These are phyloP conservation scores for Telfairia occidentalis DNA, from an alignment of 331 rosid genomes.

Conservation along the genomic window DNA sequence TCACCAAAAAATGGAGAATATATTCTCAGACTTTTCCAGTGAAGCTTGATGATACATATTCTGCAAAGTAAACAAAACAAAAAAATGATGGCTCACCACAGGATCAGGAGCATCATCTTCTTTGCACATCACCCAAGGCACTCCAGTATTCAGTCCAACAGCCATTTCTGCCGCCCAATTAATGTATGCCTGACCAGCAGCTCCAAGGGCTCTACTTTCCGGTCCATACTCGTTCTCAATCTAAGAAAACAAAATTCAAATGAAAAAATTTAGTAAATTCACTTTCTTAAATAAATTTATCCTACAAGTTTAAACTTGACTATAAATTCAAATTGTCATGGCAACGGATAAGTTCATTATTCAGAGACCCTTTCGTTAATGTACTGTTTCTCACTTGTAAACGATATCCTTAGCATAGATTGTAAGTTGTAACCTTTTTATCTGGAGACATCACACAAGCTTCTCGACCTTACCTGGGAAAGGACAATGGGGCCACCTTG, in stretches of 20 bases:
- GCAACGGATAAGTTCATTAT: not conserved
- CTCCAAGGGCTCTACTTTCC: constrained; percentile 46
- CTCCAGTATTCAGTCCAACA: constrained; percentile 70
- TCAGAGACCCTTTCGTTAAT: not conserved
- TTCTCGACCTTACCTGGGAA: constrained; percentile 55
- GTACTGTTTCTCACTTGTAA: not conserved
- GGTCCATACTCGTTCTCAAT: constrained; percentile 94
- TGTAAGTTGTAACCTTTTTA: not conserved
- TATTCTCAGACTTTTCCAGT: not conserved
- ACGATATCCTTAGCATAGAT: not conserved
- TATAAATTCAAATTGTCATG: not conserved
- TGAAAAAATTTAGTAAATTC: not conserved
- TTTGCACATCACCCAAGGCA: constrained; percentile 99
- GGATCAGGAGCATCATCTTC: constrained; percentile 98
- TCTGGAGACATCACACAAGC: not conserved
- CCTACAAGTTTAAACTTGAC: not conserved
- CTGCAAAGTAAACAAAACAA: not conserved
- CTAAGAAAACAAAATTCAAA: constrained; percentile 24
- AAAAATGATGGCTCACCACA: constrained; percentile 39
- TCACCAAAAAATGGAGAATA: constrained; percentile 6
- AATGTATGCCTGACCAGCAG: constrained; percentile 57
- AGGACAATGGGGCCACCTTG: constrained; percentile 95
- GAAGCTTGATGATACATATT: not conserved
- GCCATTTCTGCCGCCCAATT: constrained; percentile 98
- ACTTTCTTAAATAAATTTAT: not conserved